Conservation (phyloP, 208 protist genomes). For the Herpetomonas samuelpessoai region DNA sequence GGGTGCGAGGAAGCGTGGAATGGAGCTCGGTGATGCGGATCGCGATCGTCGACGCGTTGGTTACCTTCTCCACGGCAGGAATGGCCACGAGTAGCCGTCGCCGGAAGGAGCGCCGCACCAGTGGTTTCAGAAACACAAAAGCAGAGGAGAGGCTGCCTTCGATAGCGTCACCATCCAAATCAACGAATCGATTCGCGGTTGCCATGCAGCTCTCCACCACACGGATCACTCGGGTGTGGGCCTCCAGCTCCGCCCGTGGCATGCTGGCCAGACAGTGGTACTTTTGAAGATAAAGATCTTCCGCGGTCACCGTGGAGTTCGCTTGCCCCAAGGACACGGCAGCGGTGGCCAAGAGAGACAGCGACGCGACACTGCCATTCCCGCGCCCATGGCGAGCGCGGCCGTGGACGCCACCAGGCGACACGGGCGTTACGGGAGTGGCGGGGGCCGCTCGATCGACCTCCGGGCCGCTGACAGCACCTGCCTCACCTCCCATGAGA, state of each 20-base stretch:
- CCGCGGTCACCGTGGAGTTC: slow-evolving; percentile 19
- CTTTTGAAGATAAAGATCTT: slow-evolving; percentile 29
- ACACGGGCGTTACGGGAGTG: background rate
- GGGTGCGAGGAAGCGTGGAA: slow-evolving; percentile 67
- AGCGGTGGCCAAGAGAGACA: slow-evolving; percentile 9
- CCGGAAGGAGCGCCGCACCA: slow-evolving; percentile 78
- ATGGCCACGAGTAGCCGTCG: slow-evolving; percentile 74
- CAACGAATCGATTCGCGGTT: slow-evolving; percentile 80
- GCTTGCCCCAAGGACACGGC: slow-evolving; percentile 7
- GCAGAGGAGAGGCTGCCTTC: slow-evolving; percentile 58
- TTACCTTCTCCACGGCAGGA: slow-evolving; percentile 45
- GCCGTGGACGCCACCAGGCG: slow-evolving; percentile 9
- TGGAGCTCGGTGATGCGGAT: slow-evolving; percentile 74
- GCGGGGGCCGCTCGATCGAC: background rate
- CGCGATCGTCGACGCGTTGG: slow-evolving; percentile 44
- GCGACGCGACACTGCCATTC: slow-evolving; percentile 4
- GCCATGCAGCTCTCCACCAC: slow-evolving; percentile 89
- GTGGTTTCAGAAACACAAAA: slow-evolving; percentile 80
- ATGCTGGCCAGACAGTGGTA: slow-evolving; percentile 56
- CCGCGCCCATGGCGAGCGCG: background rate
- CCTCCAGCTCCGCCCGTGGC: slow-evolving; percentile 26
- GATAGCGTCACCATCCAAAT: slow-evolving; percentile 75
- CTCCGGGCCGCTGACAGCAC: background rate
- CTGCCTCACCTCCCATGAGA: too few species aligned
- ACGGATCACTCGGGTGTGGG: slow-evolving; percentile 62